These are phyloP conservation scores for Eucalyptus dawsonii DNA, from an alignment of 345 rosid genomes.

Conservation along the genomic window DNA sequence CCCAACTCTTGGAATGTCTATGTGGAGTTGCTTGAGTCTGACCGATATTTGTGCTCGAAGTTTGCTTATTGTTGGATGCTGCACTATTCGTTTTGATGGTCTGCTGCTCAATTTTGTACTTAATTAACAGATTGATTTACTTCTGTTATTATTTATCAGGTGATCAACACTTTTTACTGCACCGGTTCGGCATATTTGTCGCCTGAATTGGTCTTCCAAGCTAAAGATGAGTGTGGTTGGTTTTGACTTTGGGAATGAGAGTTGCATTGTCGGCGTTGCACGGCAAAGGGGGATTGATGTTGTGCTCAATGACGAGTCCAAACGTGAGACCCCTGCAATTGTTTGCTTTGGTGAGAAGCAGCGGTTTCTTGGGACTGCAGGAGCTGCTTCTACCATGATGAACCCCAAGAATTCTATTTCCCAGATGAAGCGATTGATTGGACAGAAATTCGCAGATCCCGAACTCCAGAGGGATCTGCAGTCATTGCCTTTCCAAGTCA, in stretches of 20 bases:
- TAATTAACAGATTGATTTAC: neutral
- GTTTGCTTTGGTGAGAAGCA: conserved; percentile 84
- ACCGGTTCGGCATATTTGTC: neutral
- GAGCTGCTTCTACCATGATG: conserved; percentile 67
- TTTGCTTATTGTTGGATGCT: neutral
- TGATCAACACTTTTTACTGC: neutral
- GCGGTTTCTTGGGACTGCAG: conserved; percentile 71
- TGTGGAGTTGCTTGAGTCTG: neutral
- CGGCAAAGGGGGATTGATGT: conserved; percentile 99
- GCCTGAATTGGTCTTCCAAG: neutral
- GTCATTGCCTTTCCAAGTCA: conserved; percentile 54
- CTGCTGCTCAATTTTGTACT: neutral
- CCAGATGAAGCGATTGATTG: conserved; percentile 51
- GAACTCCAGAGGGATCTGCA: conserved; percentile 84
- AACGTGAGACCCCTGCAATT: conserved; percentile 84
- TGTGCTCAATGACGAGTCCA: conserved; percentile 95
- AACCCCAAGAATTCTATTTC: conserved; percentile 67
- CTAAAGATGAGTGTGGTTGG: conserved; percentile 92
- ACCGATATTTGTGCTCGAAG: neutral
- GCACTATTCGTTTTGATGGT: neutral
- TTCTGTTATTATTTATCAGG: neutral
- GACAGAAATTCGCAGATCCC: conserved; percentile 71
- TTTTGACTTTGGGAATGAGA: conserved; percentile 98
- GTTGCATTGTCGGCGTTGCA: conserved; percentile 90
- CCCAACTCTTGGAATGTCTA: neutral